Conservation (phyloP, 306 rosid species). For the Ormosia semicastrata region DNA sequence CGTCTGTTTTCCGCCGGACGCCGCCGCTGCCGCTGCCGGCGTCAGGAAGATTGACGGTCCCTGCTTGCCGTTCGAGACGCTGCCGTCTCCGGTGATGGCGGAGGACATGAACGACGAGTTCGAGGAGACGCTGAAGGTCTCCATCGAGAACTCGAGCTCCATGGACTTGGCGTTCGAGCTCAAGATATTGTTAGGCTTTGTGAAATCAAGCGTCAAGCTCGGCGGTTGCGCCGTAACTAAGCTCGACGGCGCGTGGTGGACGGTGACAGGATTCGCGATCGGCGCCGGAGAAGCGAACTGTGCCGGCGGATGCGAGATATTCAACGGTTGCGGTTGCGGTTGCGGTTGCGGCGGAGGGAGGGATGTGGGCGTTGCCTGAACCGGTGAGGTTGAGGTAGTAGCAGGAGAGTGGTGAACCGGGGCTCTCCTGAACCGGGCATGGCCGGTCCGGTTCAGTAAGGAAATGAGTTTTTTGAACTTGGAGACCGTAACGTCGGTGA, state of each 20-base stretch:
- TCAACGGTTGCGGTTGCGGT: no score
- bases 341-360: no score
- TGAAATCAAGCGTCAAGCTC: constrained; percentile 72
- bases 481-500: constrained; percentile 66
- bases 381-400: constrained; percentile 12
- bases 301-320: no score
- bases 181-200: constrained; percentile 48
- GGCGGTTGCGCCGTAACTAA: constrained; percentile 44
- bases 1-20: constrained; percentile 68
- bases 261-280: background rate
- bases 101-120: constrained; percentile 88
- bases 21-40: constrained; percentile 34
- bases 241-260: constrained; percentile 23
- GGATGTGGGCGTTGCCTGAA: background rate
- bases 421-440: constrained; percentile 87
- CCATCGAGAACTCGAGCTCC: constrained; percentile 64
- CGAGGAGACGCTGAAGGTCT: constrained; percentile 74
- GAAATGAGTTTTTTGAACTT: constrained; percentile 70
- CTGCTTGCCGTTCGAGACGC: constrained; percentile 82
- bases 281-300: no score
- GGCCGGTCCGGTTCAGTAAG: constrained; percentile 75
- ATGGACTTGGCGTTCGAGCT: constrained; percentile 36
- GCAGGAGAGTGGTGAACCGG: constrained; percentile 34
- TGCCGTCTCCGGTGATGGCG: constrained; percentile 84
- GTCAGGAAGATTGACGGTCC: constrained; percentile 61